Conservation (phyloP, 2,329 filamentous ascomycete species). For the Colletotrichum plurivorum region DNA sequence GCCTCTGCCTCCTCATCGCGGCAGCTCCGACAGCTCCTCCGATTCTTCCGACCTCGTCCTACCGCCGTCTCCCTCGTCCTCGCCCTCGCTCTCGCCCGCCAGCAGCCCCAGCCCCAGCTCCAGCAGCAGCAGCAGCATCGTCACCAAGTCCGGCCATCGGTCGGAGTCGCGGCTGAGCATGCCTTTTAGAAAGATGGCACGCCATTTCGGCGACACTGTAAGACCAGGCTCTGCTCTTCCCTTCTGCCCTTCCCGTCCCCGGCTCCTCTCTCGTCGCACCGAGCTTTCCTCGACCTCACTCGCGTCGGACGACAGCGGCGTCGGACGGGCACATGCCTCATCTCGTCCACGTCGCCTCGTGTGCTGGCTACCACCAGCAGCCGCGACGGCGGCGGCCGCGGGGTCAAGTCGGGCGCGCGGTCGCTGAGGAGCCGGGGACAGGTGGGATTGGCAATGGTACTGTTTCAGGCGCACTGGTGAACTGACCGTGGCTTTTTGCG, state of each 20-base stretch:
- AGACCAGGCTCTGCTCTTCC: constrained; percentile 40
- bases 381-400: not conserved
- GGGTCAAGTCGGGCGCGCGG: constrained; percentile 8
- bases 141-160: constrained; percentile 32
- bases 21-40: constrained; percentile 15
- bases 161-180: constrained; percentile 43
- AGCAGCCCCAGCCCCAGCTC: constrained; percentile 22
- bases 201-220: constrained; percentile 64
- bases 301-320: constrained; percentile 16
- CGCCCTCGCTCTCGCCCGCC: constrained; percentile 13
- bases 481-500: constrained; percentile 39
- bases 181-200: constrained; percentile 56
- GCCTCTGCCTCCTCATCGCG: constrained; percentile 7
- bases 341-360: not conserved
- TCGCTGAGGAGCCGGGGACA: not conserved
- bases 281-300: not conserved
- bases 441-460: not conserved
- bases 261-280: not conserved
- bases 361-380: not conserved
- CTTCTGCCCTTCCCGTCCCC: not conserved
- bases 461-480: constrained; percentile 29
- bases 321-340: constrained; percentile 1
- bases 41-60: no score
- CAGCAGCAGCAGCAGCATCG: constrained; percentile 19
- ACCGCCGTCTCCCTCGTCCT: not conserved